A percentile compares a stretch with the other conserved stretches of the same genome.
These are phyloP conservation scores for Saturnispora bothae DNA, from an alignment of 805 yeast genomes.

Conservation along the genomic window DNA sequence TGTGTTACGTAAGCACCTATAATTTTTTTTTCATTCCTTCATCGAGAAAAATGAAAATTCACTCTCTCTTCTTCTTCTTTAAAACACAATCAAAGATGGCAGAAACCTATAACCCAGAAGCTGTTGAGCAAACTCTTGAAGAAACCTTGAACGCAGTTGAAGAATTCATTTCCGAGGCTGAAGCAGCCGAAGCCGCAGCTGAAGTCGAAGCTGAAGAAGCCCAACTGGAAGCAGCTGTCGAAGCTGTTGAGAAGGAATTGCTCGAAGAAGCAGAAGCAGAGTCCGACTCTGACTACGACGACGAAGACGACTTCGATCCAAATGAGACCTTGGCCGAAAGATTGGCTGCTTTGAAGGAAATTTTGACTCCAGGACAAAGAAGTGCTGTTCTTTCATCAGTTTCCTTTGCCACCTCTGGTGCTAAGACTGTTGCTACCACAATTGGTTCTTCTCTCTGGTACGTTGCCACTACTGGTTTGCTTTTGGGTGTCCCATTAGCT, in stretches of 20 bases:
- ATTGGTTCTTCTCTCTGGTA: constrained; percentile 80
- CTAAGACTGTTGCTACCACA: constrained; percentile 40
- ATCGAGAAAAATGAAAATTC: too few relatives aligned
- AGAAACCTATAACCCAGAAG: not conserved
- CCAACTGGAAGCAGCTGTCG: constrained; percentile 28
- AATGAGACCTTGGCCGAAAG: constrained; percentile 83
- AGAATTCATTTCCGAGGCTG: constrained; percentile 12
- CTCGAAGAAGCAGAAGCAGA: constrained; percentile 28
- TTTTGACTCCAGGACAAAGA: constrained; percentile 83
- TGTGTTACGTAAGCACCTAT: too few relatives aligned
- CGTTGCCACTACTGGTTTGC: constrained; percentile 67
- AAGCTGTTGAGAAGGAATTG: constrained; percentile 24
- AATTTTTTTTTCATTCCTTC: too few relatives aligned
- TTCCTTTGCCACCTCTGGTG: constrained; percentile 29
- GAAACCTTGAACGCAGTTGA: constrained; percentile 7
- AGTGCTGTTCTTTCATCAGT: constrained; percentile 25
- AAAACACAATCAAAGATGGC: not conserved
- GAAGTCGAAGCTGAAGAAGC: constrained; percentile 15
- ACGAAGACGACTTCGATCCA: constrained; percentile 69
- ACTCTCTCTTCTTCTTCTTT: too few relatives aligned
- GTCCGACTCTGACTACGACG: constrained; percentile 40
- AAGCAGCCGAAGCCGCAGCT: constrained; percentile 15
- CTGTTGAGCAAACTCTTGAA: constrained; percentile 6
- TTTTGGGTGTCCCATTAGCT: constrained; percentile 88
- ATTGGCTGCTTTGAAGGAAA: constrained; percentile 82